A percentile compares a stretch with the other conserved stretches of the same genome.
phyloP scores from a whole-genome alignment of 106 monocot genomes.

The Allium fistulosum region DNA sequence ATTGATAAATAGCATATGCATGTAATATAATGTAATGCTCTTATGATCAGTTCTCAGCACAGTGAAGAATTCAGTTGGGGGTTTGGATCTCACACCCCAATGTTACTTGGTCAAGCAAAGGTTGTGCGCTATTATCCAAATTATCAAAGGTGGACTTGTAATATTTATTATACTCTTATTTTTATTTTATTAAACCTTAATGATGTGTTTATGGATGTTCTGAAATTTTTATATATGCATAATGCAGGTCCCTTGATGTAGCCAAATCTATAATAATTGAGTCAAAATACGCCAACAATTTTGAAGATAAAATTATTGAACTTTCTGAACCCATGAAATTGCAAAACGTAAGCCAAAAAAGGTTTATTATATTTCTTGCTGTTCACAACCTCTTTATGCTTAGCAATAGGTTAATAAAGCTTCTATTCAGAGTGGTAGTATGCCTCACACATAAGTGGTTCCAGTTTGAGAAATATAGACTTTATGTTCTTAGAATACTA shows the following conservation, averaged over 20 bases:
- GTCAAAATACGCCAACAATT: slow-evolving; percentile 44
- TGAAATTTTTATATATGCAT: slow-evolving; percentile 1
- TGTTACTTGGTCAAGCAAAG: slow-evolving; percentile 94
- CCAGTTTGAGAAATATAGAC: no score
- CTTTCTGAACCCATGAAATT: slow-evolving; percentile 49
- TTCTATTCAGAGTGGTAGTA: no score
- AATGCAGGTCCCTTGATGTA: slow-evolving; percentile 45
- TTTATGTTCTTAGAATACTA: no score
- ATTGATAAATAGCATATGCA: not conserved
- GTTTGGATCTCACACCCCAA: slow-evolving; percentile 90
- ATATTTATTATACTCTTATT: no score
- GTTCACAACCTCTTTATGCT: no score
- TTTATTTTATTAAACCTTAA: slow-evolving; percentile 1
- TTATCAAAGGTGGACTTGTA: slow-evolving; percentile 51
- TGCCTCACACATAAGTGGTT: no score
- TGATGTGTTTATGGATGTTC: not conserved
- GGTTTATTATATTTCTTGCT: no score
- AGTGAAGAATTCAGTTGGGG: slow-evolving; percentile 92
- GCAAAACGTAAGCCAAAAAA: slow-evolving; percentile 33
- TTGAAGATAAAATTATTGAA: slow-evolving; percentile 49
- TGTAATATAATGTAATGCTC: not conserved
- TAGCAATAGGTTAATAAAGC: no score
- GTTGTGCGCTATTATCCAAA: slow-evolving; percentile 83
- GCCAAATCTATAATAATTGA: slow-evolving; percentile 55
- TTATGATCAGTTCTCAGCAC: not conserved